phyloP scores from a whole-genome alignment of 2,329 filamentous ascomycete genomes.

The Metarhizium anisopliae region DNA sequence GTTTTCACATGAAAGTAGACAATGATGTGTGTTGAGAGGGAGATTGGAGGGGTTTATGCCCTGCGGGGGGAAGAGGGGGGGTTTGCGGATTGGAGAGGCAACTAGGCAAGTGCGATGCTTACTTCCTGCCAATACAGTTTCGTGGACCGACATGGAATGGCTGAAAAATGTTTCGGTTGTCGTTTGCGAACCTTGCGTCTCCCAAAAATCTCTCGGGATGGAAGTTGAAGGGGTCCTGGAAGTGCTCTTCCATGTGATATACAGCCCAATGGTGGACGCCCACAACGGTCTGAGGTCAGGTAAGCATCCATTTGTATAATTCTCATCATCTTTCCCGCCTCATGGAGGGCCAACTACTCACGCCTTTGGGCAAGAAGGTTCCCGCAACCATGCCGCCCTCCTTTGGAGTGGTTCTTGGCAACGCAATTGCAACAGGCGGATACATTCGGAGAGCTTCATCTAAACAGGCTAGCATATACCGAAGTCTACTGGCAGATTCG shows the following conservation, averaged over 20 bases:
- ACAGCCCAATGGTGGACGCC: slow-evolving; percentile 25
- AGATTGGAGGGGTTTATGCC: background rate
- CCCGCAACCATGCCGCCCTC: slow-evolving; percentile 22
- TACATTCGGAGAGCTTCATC: slow-evolving; percentile 32
- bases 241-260: slow-evolving; percentile 23
- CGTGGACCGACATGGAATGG: slow-evolving; percentile 21
- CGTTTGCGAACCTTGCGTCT: slow-evolving; percentile 12
- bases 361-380: slow-evolving; percentile 21
- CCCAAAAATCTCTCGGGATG: slow-evolving; percentile 28
- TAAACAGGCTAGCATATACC: slow-evolving; percentile 31
- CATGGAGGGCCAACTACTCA: slow-evolving; percentile 8
- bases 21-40: background rate
- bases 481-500: slow-evolving; percentile 17
- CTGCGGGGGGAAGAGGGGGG: background rate
- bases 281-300: slow-evolving; percentile 17
- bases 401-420: background rate
- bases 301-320: background rate
- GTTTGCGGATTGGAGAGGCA: background rate
- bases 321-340: background rate
- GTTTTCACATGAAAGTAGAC: too few relatives aligned
- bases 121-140: slow-evolving; percentile 24
- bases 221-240: slow-evolving; percentile 22
- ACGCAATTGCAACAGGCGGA: slow-evolving; percentile 14
- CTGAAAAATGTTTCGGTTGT: slow-evolving; percentile 16
- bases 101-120: background rate